Base-by-base conservation (phyloP, 805 yeast genomes). In the Candida golubevii region DNA sequence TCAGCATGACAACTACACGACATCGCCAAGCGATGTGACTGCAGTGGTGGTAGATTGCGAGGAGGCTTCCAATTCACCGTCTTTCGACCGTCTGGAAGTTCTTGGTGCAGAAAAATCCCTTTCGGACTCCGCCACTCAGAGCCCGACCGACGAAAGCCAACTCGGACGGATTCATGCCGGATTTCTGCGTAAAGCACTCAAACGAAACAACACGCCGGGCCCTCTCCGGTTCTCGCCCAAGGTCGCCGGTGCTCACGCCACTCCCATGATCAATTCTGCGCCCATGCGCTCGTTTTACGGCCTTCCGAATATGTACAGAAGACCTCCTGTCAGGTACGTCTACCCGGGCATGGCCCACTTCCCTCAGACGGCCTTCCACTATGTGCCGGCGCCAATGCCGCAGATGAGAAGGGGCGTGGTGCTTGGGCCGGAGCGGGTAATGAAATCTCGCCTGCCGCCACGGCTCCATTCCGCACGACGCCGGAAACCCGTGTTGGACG, bases 401-500 rank as follows among this genome's bases (percentile, higher is more conserved):
- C 23, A 18, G 5, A 18, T 18, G 23, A 31, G 52, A 12, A 26
- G 8, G 7, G 36, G 36, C 14, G 35, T 34, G 32, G 41, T 39
- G 6, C 26, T 39, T 13, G 33, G 33, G 14, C 38, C 43, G n/a
- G 51, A 46, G 7, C 26, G 50, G 15, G 30, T 42, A 11, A 28
- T 14, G 13, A 39, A 44, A 15, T 38, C 46, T 13, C 40, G 41
- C 3, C 47, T 41, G 51, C 51, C 48, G 14, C 23, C 23, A 18
- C 49, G 45, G 7, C 35, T 34, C 14, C 23, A 26, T 18, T 30
- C 42, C 8, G 39, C 44, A 23, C 13, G 42, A 35, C 43, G 50
- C 32, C 42, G 51, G 27, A 46, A 44, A 32, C 55, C 55, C 10
- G 57, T 53, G 3, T 41, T 45, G 36, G 82, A 77, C 53, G 78